Evolutionary conservation across 495 filamentous ascomycete genomes (phyloP), one percentile per base, ranked within the genome.

Genomic region (Friedmanniomyces simplex): DNA sequence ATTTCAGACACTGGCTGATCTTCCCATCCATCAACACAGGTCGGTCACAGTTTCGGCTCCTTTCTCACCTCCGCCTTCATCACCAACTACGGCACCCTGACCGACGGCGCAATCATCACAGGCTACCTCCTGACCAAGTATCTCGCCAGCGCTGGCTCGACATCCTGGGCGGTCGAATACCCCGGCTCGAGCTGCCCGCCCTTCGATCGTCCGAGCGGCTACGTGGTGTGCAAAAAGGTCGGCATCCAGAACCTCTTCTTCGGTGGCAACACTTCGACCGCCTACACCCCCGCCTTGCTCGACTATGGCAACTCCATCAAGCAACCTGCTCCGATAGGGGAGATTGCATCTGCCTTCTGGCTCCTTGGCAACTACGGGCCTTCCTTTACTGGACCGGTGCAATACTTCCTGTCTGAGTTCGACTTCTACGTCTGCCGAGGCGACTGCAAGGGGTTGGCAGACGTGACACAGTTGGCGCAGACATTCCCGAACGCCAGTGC

Each of bases 21-120:
- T n/a, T n/a, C n/a, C n/a, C n/a, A n/a, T n/a, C n/a, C n/a, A n/a
- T n/a, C n/a, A n/a, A n/a, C n/a, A n/a, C n/a, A n/a, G 18, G 58
- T 61, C 39, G 58, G 58, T 7, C 58, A 61, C 45, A 61, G 58
- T 41, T 61, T 50, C 34, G 58, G 58, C 1, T 60, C 50, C 16
- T 49, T 61, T 49, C 22, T 63, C 3, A 60, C 60, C 32, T 59
- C 51, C 32, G 63, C 66, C 47, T 57, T 67, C 57, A 63, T 70
- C 43, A 57, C 61, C 39, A 59, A 37, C 5, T 67, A 68, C 48
- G 50, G 52, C 26, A 32, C 21, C 16, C 55, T 69, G 26, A 52
- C 25, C 52, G 56, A 63, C 46, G 56, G 57, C 18, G 43, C 59
- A 10, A 49, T 63, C 3, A 52, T 62, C 24, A 62, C 59, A 20